These are phyloP conservation scores for Dryadomyces quercus-mongolicae DNA, from an alignment of 2,329 filamentous ascomycete species.

Conservation along the genomic window DNA sequence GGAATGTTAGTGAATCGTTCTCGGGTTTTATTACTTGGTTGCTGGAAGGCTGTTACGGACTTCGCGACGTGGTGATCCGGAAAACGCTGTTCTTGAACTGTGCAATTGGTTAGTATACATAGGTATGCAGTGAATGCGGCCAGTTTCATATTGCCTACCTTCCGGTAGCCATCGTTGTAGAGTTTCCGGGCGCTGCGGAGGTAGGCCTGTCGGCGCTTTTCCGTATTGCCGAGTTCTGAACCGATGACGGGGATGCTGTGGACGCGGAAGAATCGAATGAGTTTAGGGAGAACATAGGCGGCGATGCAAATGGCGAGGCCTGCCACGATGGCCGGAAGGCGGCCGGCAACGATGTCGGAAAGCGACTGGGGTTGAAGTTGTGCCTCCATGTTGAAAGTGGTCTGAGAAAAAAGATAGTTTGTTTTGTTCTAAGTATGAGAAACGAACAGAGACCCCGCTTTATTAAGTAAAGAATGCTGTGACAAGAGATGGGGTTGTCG, in stretches of 20 bases:
- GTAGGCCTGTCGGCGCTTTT: conserved; percentile 4
- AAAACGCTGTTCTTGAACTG: conserved; percentile 5
- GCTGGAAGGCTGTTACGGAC: not conserved
- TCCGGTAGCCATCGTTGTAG: conserved; percentile 6
- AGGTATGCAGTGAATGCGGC: not conserved
- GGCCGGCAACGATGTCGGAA: too few species aligned
- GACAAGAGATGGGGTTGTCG: too few species aligned
- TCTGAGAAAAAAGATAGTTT: too few species aligned
- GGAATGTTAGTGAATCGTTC: not conserved
- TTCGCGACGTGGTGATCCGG: conserved; percentile 2
- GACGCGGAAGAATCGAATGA: not conserved
- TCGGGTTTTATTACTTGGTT: too few species aligned
- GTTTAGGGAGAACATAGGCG: not conserved
- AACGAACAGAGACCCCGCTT: too few species aligned
- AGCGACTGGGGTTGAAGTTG: too few species aligned
- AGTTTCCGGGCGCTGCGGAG: conserved; percentile 1
- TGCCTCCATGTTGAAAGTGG: too few species aligned
- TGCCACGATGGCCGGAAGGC: too few species aligned
- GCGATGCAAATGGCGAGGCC: not conserved
- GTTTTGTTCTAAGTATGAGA: too few species aligned
- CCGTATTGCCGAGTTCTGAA: conserved; percentile 1
- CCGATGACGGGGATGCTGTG: conserved; percentile 3
- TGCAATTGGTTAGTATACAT: not conserved
- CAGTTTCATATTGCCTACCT: not conserved
- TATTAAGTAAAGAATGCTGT: too few species aligned